Evolutionary conservation across 805 yeast genomes (phyloP).

Genomic region (Metschnikowia sp.): DNA sequence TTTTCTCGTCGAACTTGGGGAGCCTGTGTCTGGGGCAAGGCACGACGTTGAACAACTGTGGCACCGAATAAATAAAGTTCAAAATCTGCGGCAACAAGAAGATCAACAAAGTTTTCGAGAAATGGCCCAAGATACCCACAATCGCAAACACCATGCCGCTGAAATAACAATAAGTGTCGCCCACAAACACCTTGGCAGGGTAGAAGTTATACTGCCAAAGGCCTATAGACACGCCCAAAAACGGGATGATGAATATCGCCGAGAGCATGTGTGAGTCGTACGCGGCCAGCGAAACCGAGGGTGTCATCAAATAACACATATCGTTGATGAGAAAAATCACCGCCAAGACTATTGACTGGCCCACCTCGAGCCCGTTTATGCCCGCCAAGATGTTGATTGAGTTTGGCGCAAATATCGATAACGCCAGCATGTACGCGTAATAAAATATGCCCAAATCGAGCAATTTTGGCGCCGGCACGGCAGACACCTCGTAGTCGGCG

Average conservation of each 20-base stretch:
- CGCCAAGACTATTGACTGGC: slow-evolving; percentile 82
- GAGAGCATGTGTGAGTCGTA: slow-evolving; percentile 81
- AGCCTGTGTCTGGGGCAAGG: slow-evolving; percentile 96
- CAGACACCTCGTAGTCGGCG: slow-evolving; percentile 28
- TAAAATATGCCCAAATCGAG: slow-evolving; percentile 78
- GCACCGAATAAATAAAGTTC: slow-evolving; percentile 87
- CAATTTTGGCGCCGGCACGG: slow-evolving; percentile 40
- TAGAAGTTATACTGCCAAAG: slow-evolving; percentile 78
- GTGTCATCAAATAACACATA: slow-evolving; percentile 54
- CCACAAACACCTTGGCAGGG: slow-evolving; percentile 93
- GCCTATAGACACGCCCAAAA: slow-evolving; percentile 78
- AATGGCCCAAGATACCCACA: slow-evolving; percentile 94
- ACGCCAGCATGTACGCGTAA: slow-evolving; percentile 85
- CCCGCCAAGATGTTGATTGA: slow-evolving; percentile 96
- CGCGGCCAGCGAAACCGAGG: slow-evolving; percentile 47
- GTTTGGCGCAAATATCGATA: slow-evolving; percentile 92
- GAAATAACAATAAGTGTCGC: slow-evolving; percentile 96
- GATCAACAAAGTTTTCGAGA: slow-evolving; percentile 84
- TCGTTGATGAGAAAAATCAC: slow-evolving; percentile 74
- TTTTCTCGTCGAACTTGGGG: slow-evolving; percentile 67
- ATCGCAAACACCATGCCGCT: slow-evolving; percentile 99
- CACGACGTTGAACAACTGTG: slow-evolving; percentile 81
- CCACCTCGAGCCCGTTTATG: slow-evolving; percentile 93
- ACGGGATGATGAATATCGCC: slow-evolving; percentile 75
- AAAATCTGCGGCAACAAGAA: slow-evolving; percentile 88